Evolutionary conservation across 345 rosid genomes (phyloP), one percentile per base, ranked within the genome.

Genomic region (Hevea brasiliensis): DNA sequence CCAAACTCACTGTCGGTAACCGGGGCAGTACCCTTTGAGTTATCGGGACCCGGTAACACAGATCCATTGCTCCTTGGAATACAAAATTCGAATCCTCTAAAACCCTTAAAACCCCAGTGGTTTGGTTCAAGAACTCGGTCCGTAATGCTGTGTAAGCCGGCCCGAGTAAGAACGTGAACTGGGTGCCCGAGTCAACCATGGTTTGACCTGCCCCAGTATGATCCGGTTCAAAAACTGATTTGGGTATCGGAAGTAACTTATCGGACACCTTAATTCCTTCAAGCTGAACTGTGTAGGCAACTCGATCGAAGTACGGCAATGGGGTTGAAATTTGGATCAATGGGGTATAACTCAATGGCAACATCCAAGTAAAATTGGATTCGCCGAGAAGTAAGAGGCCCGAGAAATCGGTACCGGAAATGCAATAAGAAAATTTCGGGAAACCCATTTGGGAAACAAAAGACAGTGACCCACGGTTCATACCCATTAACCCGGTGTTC

Each of bases 181-280:
- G 98, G 15, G 98, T 88, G 37, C 98, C 97, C 50, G 97, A 93
- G 71, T 93, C 97, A 8, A 93, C 92, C 97, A 93, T 93, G 20
- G 98, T 94, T 69, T 94, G 98, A 72, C 97, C 97, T 8, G 96
- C 97, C 29, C 98, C 97, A 47, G 98, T 90, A 59, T 94, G 97
- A 47, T 94, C 98, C 66, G 97, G 98, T 23, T 72, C 83, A 8
- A 94, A 84, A 47, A 83, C 81, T 17, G 89, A 87, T 81, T 84
- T 80, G 21, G 94, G 90, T 29, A 94, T 67, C 5, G 87, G 79
- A 1, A 94, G 82, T 21, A 86, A 65, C 67, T 82, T 84, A 14
- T 84, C 84, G 63, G 84, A 81, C 12, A 94, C 97, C 78, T 86
- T 88, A 72, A 94, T 92, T 17, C 98, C 98, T 84, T 89, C 88